Conservation (phyloP, 768 basidiomycete species). For the Tephrocybe rancida region DNA sequence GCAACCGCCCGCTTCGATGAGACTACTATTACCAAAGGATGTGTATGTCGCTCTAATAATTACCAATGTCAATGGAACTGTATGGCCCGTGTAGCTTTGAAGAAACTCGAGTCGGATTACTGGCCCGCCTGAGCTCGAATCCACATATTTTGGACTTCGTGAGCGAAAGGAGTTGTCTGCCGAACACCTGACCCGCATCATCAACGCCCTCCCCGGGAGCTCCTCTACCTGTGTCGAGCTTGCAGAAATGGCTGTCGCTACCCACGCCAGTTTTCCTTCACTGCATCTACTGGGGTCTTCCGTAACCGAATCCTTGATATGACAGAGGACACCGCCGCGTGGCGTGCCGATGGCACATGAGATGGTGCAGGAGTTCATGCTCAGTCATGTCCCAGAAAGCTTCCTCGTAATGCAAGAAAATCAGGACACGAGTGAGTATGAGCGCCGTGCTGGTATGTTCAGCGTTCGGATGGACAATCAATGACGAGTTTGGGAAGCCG, state of each 20-base stretch:
- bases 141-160: constrained; percentile 45
- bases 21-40: constrained; percentile 57
- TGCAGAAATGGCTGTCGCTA: constrained; percentile 60
- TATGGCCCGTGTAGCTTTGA: constrained; percentile 35
- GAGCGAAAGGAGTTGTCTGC: constrained; percentile 43
- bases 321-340: too few relatives aligned
- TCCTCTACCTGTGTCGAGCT: constrained; percentile 51
- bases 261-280: constrained; percentile 49
- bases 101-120: constrained; percentile 52
- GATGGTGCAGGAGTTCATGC: constrained; percentile 35
- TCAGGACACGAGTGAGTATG: constrained; percentile 42
- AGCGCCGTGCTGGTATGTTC: constrained; percentile 47
- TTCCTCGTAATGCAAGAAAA: constrained; percentile 48
- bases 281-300: constrained; percentile 37
- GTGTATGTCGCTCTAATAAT: constrained; percentile 33
- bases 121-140: constrained; percentile 63
- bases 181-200: constrained; percentile 38
- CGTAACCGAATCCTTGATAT: constrained; percentile 43
- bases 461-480: constrained; percentile 51
- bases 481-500: constrained; percentile 48
- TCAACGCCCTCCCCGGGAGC: constrained; percentile 52
- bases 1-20: constrained; percentile 61
- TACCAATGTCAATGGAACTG: neutral
- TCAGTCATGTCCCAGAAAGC: constrained; percentile 58
- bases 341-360: neutral